Evolutionary conservation across 352 stramenopile genomes (phyloP).

Genomic region (Blastocystis sp.): DNA sequence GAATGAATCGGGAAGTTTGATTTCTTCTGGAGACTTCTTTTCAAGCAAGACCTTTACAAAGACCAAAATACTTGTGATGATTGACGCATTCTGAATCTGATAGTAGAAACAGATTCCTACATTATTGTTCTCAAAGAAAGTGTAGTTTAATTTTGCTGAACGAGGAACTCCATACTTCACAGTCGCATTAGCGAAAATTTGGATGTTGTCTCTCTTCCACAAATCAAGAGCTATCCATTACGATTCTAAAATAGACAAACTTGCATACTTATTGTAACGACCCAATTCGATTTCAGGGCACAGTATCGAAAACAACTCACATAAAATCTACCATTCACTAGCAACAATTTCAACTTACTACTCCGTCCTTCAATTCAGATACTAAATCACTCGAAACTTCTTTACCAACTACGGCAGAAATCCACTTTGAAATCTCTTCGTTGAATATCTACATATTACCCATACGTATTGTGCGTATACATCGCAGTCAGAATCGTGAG

Average conservation of each 20-base stretch:
- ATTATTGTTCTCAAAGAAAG: slow-evolving; percentile 54
- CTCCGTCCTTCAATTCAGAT: slow-evolving; percentile 11
- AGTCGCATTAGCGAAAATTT: slow-evolving; percentile 52
- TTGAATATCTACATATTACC: background rate
- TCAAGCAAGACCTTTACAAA: slow-evolving; percentile 57
- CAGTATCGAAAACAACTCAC: slow-evolving; percentile 30
- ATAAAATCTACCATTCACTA: background rate
- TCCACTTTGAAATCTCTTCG: slow-evolving; percentile 51
- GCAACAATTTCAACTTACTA: background rate
- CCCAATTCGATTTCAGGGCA: slow-evolving; percentile 24
- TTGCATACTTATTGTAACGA: background rate
- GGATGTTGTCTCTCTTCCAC: slow-evolving; percentile 53
- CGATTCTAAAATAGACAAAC: background rate
- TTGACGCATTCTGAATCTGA: slow-evolving; percentile 1
- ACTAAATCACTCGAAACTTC: slow-evolving; percentile 31
- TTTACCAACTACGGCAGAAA: slow-evolving; percentile 22
- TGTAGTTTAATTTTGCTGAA: slow-evolving; percentile 43
- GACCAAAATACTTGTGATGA: slow-evolving; percentile 52
- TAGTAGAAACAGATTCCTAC: background rate
- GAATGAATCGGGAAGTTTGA: slow-evolving; percentile 42
- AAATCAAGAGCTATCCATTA: slow-evolving; percentile 9
- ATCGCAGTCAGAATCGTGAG: slow-evolving; percentile 44
- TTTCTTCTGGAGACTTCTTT: background rate
- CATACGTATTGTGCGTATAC: background rate
- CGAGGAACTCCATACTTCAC: slow-evolving; percentile 34